phyloP scores from a whole-genome alignment of 192 early-diverging fungal genomes.

The Geranomyces variabilis region DNA sequence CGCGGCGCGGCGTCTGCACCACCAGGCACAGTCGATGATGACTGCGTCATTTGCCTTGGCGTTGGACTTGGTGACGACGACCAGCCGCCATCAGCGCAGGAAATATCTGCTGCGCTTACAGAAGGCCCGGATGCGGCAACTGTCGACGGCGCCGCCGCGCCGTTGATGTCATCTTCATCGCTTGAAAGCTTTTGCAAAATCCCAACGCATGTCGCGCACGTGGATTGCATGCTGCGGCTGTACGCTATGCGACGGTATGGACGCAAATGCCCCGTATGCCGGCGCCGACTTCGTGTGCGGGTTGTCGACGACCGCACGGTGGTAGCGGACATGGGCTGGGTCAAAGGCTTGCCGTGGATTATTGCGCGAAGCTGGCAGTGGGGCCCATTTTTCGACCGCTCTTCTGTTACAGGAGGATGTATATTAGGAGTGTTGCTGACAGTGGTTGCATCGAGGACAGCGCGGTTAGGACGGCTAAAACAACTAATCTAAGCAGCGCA shows the following conservation, averaged over 20 bases:
- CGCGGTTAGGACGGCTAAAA: background rate
- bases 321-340: slow-evolving; percentile 12
- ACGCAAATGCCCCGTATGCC: slow-evolving; percentile 19
- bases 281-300: background rate
- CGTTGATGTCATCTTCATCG: background rate
- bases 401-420: slow-evolving; percentile 12
- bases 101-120: no score
- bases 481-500: no score
- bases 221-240: slow-evolving; percentile 20
- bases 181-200: slow-evolving; percentile 23
- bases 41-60: slow-evolving; percentile 27
- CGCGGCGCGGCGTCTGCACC: background rate
- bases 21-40: background rate
- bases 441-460: background rate
- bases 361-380: slow-evolving; percentile 4
- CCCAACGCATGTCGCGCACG: slow-evolving; percentile 19
- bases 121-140: background rate
- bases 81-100: background rate
- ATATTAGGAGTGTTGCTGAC: slow-evolving; percentile 9
- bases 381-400: background rate
- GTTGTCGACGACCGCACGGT: slow-evolving; percentile 17
- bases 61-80: slow-evolving; percentile 5
- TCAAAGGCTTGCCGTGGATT: slow-evolving; percentile 3
- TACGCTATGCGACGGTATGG: slow-evolving; percentile 16
- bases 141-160: background rate